Percentiles rank a stretch among this genome's conserved stretches.
Conservation (phyloP, 768 basidiomycete species). For the Suillus discolor region DNA sequence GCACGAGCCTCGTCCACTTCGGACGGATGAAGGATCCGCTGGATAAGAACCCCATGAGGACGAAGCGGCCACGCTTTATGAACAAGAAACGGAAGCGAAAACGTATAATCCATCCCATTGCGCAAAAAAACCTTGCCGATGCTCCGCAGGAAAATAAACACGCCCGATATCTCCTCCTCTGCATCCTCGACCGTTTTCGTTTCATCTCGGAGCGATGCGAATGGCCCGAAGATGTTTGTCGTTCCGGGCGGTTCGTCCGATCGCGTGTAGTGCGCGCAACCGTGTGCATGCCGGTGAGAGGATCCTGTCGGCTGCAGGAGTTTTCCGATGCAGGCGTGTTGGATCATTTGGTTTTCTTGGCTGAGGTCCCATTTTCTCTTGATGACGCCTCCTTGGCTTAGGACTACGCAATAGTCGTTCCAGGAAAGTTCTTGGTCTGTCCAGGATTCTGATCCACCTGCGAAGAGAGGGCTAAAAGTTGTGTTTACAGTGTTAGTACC, state of each 20-base stretch:
- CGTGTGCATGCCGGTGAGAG: slow-evolving; percentile 25
- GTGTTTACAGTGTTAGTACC: slow-evolving; percentile 43
- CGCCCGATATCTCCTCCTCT: slow-evolving; percentile 50
- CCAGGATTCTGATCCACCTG: slow-evolving; percentile 40
- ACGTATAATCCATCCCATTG: slow-evolving; percentile 75
- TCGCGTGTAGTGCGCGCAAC: slow-evolving; percentile 31
- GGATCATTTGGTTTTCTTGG: slow-evolving; percentile 72
- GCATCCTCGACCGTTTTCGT: slow-evolving; percentile 37
- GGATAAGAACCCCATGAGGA: slow-evolving; percentile 81
- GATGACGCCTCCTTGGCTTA: slow-evolving; percentile 69
- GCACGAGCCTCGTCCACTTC: slow-evolving; percentile 68
- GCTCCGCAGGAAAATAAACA: slow-evolving; percentile 79
- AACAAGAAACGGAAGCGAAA: slow-evolving; percentile 80
- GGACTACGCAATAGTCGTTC: slow-evolving; percentile 63
- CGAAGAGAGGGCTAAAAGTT: slow-evolving; percentile 45
- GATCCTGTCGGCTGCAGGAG: slow-evolving; percentile 54
- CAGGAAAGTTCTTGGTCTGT: slow-evolving; percentile 72
- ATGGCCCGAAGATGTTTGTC: slow-evolving; percentile 43
- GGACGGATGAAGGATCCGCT: slow-evolving; percentile 66
- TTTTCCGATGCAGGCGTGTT: slow-evolving; percentile 79
- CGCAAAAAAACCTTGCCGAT: slow-evolving; percentile 70
- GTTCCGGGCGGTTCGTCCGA: slow-evolving; percentile 20
- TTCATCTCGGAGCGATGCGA: slow-evolving; percentile 30
- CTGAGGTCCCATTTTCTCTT: slow-evolving; percentile 74
- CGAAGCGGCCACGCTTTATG: slow-evolving; percentile 76